Base-by-base conservation (phyloP, 2,329 filamentous ascomycete genomes). In the Epichloe elymi region DNA sequence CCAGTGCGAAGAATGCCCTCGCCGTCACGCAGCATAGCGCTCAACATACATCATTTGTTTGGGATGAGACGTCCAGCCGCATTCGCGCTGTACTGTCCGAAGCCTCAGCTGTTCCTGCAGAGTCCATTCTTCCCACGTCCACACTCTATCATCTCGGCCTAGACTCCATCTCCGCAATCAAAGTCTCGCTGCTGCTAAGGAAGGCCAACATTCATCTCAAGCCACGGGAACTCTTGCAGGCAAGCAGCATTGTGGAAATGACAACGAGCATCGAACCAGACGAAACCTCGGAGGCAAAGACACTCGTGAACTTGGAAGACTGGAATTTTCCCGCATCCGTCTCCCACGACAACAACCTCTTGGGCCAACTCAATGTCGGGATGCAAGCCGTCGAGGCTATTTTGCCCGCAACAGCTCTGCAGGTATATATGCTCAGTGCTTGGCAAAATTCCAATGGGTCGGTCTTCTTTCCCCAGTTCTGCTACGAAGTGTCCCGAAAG, bases 151-250 rank as follows among this genome's bases (percentile, higher is more conserved):
- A 93, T 55, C 74, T 96, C 2, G 90, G 90, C 0, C 78, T 96
- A 1, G 90, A 96, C 63, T 96, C 90, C 0, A 95, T 96, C 64
- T 91, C 84, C 56, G 85, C 88, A 1, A 93, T 96, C 69, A 94
- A 93, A 60, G 81, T 89, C 3, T 80, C 82, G 8, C 77, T 83
- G 0, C 70, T 89, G 7, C 70, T 96, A 4, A 81, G 79, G 41
- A 85, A 78, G 57, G 67, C 74, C 41, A 78, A 74, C 0, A 66
- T 95, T 7, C 65, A 69, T 12, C 64, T 95, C 1, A 74, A 75
- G 36, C 85, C 91, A 3, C 82, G 85, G 41, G 79, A 87, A 39
- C 79, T 95, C 59, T 68, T 94, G 3, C 78, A 71, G 53, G 79
- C 82, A 1, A 72, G 75, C 4, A 88, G 80, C 0, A 73, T 94